Evolutionary conservation across 139 green algal genomes (phyloP).

Genomic region (Volvox africanus): DNA sequence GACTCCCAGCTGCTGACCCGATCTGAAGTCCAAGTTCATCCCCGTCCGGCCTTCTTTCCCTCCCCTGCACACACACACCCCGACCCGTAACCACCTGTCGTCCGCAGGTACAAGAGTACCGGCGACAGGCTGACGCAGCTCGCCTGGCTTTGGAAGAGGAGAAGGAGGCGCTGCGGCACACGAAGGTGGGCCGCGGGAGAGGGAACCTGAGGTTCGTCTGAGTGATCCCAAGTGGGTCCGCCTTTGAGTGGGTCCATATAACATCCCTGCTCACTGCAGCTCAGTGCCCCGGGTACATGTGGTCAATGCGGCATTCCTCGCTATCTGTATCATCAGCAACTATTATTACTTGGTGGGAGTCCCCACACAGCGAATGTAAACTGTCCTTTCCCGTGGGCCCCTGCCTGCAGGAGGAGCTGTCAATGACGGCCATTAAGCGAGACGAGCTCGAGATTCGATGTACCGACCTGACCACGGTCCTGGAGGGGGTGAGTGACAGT

Average conservation of each 20-base stretch:
- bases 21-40: no score
- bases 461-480: not conserved
- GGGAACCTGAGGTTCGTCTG: not conserved
- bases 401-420: not conserved
- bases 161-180: slow-evolving; percentile 3
- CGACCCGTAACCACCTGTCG: not conserved
- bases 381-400: no score
- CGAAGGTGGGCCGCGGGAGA: not conserved
- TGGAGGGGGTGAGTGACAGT: not conserved
- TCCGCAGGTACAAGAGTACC: slow-evolving; percentile 14
- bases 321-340: no score
- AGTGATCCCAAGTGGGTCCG: not conserved
- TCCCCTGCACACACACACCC: no score
- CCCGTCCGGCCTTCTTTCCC: no score
- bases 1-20: no score
- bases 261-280: no score
- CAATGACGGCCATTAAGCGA: not conserved
- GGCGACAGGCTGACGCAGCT: not conserved
- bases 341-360: no score
- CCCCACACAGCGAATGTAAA: no score
- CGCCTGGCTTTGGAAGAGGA: slow-evolving; percentile 9
- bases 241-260: no score
- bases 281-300: no score
- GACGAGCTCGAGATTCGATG: not conserved
- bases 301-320: no score